Evolutionary conservation across 2,329 filamentous ascomycete genomes (phyloP).

Genomic region (Chalara sp.): DNA sequence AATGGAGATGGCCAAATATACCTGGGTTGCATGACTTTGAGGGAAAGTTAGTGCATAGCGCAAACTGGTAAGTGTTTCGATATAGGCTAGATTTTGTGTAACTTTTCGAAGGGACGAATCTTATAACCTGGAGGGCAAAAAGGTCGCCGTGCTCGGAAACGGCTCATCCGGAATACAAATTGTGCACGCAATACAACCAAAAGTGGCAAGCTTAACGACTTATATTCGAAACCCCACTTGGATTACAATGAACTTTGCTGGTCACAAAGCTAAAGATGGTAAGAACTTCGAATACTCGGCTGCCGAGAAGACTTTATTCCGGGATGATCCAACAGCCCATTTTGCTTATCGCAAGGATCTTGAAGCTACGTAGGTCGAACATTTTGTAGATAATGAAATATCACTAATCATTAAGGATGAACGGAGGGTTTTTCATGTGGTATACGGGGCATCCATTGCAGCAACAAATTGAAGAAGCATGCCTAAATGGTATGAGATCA

Average conservation of each 20-base stretch:
- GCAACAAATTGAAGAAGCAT: slow-evolving; percentile 20
- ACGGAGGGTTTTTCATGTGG: background rate
- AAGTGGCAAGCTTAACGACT: background rate
- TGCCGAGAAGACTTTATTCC: slow-evolving; percentile 31
- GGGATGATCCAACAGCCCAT: slow-evolving; percentile 29
- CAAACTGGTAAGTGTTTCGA: background rate
- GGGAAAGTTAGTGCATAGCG: slow-evolving; percentile 47
- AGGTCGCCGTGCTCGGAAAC: slow-evolving; percentile 42
- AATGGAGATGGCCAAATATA: slow-evolving; percentile 55
- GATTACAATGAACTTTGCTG: slow-evolving; percentile 48
- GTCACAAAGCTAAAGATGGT: slow-evolving; percentile 25
- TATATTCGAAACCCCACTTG: slow-evolving; percentile 51
- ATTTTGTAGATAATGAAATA: background rate
- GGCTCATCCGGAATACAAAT: slow-evolving; percentile 47
- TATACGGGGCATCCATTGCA: slow-evolving; percentile 1
- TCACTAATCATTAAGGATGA: background rate
- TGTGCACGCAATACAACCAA: slow-evolving; percentile 33
- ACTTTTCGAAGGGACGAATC: slow-evolving; percentile 52
- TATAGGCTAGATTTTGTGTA: background rate
- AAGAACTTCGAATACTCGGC: slow-evolving; percentile 25
- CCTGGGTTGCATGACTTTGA: slow-evolving; percentile 43
- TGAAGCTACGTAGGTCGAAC: slow-evolving; percentile 19
- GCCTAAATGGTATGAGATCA: slow-evolving; percentile 30
- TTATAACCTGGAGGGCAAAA: slow-evolving; percentile 39
- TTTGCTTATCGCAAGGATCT: slow-evolving; percentile 35